Conservation (phyloP, 345 rosid genomes). For the Salix udensis region DNA sequence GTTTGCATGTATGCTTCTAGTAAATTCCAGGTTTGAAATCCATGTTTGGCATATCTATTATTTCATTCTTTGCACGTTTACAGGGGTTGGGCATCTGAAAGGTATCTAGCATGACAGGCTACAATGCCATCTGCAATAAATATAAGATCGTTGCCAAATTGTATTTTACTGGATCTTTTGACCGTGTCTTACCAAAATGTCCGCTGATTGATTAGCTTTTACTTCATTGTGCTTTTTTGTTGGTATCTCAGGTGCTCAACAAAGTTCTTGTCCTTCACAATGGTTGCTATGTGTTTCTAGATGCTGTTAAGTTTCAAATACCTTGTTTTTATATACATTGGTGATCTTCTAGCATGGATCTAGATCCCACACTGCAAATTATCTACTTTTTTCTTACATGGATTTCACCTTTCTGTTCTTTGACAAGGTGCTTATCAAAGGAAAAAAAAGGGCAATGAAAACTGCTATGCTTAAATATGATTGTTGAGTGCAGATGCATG, state of each 20-base stretch:
- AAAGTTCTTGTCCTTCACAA: neutral
- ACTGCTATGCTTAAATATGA: neutral
- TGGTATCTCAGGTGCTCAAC: neutral
- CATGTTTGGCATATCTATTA: too few species aligned
- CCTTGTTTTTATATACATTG: neutral
- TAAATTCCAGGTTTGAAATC: too few species aligned
- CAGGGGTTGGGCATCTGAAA: too few species aligned
- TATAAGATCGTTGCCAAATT: too few species aligned
- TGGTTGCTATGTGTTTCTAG: neutral
- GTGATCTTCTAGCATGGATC: neutral
- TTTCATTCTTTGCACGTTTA: too few species aligned
- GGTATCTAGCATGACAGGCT: too few species aligned
- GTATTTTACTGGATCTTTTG: too few species aligned
- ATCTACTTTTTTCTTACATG: neutral
- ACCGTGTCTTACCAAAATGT: too few species aligned
- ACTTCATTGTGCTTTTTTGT: too few species aligned
- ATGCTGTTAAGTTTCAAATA: neutral
- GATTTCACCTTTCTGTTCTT: neutral
- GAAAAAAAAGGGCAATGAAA: neutral
- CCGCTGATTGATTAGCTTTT: too few species aligned
- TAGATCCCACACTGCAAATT: neutral
- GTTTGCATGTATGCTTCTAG: too few species aligned
- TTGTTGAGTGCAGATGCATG: neutral
- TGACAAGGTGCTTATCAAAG: neutral
- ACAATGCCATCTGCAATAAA: too few species aligned